These are phyloP conservation scores for Globisporangium takayamanum DNA, from an alignment of 352 stramenopile species.

Conservation along the genomic window DNA sequence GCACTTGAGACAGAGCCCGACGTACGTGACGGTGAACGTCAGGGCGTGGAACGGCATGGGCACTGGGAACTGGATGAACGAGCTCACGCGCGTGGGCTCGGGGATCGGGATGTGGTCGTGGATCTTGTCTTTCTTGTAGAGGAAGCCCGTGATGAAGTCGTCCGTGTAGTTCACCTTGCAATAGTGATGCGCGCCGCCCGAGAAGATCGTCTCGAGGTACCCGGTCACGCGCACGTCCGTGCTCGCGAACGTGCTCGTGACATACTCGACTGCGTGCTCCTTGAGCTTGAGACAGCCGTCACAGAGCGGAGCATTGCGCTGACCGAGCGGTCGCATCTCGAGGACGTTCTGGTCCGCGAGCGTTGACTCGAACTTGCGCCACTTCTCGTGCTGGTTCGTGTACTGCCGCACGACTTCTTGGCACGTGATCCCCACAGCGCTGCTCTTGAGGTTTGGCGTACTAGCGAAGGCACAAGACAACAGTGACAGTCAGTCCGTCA, in stretches of 20 bases:
- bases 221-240: conserved; percentile 61
- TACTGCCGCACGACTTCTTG: conserved; percentile 80
- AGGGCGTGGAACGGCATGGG: conserved; percentile 86
- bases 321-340: conserved; percentile 76
- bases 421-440: conserved; percentile 45
- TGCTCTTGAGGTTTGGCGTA: conserved; percentile 63
- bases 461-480: conserved; percentile 13
- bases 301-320: conserved; percentile 74
- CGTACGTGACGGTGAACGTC: conserved; percentile 82
- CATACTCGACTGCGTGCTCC: conserved; percentile 70
- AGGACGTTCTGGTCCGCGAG: conserved; percentile 75
- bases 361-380: conserved; percentile 67
- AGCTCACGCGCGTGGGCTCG: conserved; percentile 78
- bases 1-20: conserved; percentile 81
- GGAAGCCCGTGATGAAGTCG: conserved; percentile 82
- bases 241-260: conserved; percentile 52
- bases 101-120: conserved; percentile 86
- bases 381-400: conserved; percentile 59
- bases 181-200: conserved; percentile 64
- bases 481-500: conserved; percentile 2
- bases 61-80: conserved; percentile 85
- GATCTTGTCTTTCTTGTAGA: conserved; percentile 91
- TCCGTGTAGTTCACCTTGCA: conserved; percentile 83
- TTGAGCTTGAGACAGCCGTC: conserved; percentile 80
- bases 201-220: conserved; percentile 85